These are phyloP conservation scores for Suillus tomentosus DNA, from an alignment of 768 basidiomycete genomes.

Conservation along the genomic window DNA sequence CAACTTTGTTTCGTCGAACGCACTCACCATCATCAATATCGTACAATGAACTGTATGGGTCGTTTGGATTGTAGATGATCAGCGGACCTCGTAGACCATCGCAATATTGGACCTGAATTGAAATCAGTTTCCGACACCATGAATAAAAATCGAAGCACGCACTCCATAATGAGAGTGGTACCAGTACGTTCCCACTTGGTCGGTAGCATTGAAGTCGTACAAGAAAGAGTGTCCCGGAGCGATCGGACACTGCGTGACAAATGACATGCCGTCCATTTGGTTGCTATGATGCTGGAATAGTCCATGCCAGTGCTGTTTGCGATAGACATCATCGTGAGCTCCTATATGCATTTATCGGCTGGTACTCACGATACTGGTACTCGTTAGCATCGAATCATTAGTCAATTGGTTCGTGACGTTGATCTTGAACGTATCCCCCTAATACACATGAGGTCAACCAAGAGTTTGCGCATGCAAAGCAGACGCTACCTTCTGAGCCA, in stretches of 20 bases:
- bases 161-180: conserved; percentile 4
- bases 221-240: not conserved
- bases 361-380: not conserved
- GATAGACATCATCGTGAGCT: not conserved
- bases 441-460: not conserved
- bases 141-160: not conserved
- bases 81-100: conserved; percentile 54
- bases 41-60: not conserved
- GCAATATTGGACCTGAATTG: conserved; percentile 45
- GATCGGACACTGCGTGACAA: not conserved
- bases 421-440: not conserved
- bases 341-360: not conserved
- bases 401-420: not conserved
- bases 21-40: not conserved
- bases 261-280: not conserved
- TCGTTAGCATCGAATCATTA: not conserved
- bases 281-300: not conserved
- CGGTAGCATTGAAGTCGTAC: not conserved
- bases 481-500: not conserved
- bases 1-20: not conserved
- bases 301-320: not conserved
- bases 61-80: conserved; percentile 44
- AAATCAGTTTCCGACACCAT: not conserved
- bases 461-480: not conserved
- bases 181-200: not conserved